A percentile compares a stretch with the other conserved stretches of the same genome.
Evolutionary conservation across 1,284 basidiomycete genomes (phyloP).

Genomic region (Sanghuangporus sanghuang): DNA sequence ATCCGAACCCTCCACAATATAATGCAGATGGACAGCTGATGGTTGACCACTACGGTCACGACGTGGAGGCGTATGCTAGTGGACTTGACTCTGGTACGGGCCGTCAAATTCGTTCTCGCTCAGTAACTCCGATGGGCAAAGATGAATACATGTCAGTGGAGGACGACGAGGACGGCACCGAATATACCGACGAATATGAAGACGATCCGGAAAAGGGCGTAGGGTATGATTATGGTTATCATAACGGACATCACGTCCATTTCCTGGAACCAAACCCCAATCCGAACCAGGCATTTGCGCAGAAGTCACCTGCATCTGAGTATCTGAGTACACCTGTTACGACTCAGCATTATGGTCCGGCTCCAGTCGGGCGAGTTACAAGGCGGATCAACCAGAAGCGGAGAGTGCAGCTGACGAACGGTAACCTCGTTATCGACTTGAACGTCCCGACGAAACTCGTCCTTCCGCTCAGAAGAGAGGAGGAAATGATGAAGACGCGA

Average conservation of each 20-base stretch:
- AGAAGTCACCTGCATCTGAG: constrained; percentile 31
- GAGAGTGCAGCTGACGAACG: constrained; percentile 70
- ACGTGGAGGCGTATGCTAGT: constrained; percentile 62
- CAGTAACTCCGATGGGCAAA: constrained; percentile 67
- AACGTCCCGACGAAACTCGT: constrained; percentile 83
- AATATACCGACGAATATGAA: constrained; percentile 28
- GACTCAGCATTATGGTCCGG: constrained; percentile 85
- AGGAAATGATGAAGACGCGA: constrained; percentile 81
- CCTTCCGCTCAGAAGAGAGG: constrained; percentile 73
- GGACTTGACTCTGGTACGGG: constrained; percentile 49
- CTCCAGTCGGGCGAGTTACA: constrained; percentile 71
- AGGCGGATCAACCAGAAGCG: constrained; percentile 73
- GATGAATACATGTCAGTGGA: constrained; percentile 58
- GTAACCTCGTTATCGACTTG: constrained; percentile 83
- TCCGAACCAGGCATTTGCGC: background rate
- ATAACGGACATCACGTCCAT: constrained; percentile 1
- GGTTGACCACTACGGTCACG: constrained; percentile 36
- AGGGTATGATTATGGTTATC: constrained; percentile 24
- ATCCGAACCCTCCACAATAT: constrained; percentile 2
- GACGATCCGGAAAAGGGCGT: constrained; percentile 30
- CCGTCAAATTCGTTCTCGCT: constrained; percentile 54
- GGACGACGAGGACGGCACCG: constrained; percentile 43
- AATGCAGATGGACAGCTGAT: constrained; percentile 13
- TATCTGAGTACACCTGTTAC: constrained; percentile 40
- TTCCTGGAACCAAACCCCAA: constrained; percentile 3